Evolutionary conservation across 2,329 filamentous ascomycete species (phyloP).

Genomic region (Laburnicola sp.): DNA sequence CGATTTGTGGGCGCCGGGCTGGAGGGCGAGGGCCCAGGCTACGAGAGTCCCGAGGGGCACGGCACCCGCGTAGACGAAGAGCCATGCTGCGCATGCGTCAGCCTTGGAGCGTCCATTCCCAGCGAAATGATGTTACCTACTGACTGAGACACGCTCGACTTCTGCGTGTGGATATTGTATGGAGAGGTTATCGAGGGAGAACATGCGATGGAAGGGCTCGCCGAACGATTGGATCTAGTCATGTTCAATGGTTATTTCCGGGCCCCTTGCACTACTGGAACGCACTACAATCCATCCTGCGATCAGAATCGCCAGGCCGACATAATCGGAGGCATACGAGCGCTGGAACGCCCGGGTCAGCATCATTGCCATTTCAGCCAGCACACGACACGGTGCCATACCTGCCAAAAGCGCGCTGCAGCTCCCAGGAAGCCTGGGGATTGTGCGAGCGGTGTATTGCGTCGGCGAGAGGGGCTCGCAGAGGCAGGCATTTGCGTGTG

Average conservation of each 20-base stretch:
- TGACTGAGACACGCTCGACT: slow-evolving; percentile 78
- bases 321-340: slow-evolving; percentile 86
- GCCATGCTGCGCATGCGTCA: slow-evolving; percentile 59
- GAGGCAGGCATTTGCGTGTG: slow-evolving; percentile 33
- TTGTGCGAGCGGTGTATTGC: slow-evolving; percentile 31
- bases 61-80: slow-evolving; percentile 76
- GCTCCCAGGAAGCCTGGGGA: slow-evolving; percentile 50
- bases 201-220: slow-evolving; percentile 92
- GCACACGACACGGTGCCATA: slow-evolving; percentile 18
- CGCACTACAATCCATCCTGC: too few relatives aligned
- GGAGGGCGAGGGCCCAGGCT: slow-evolving; percentile 64
- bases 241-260: slow-evolving; percentile 16
- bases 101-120: background rate
- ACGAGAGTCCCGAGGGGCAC: slow-evolving; percentile 70
- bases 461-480: slow-evolving; percentile 24
- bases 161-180: slow-evolving; percentile 87
- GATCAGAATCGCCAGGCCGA: slow-evolving; percentile 74
- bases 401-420: slow-evolving; percentile 56
- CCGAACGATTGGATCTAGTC: slow-evolving; percentile 67
- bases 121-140: slow-evolving; percentile 52
- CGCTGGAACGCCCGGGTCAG: slow-evolving; percentile 53
- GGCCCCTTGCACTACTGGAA: too few relatives aligned
- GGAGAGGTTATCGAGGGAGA: slow-evolving; percentile 79
- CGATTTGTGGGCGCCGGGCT: slow-evolving; percentile 72
- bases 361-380: background rate